Evolutionary conservation across 306 rosid species (phyloP).

Genomic region (Cucumis melo): DNA sequence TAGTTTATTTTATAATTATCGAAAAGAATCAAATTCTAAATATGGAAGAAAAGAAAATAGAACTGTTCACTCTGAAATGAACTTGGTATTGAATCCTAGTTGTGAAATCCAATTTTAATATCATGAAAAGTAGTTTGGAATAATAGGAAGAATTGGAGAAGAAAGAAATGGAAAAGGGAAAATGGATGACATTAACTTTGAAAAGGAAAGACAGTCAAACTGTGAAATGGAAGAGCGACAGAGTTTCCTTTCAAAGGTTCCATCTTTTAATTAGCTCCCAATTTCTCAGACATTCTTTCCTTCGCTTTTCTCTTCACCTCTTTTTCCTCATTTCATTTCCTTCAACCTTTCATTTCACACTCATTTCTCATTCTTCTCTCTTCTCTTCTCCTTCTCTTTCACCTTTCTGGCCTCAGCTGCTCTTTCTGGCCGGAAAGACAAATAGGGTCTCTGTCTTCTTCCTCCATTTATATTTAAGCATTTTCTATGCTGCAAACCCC

Average conservation of each 20-base stretch:
- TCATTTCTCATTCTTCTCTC: not conserved
- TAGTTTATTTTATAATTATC: too few relatives aligned
- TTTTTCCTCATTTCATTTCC: not conserved
- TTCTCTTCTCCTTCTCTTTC: not conserved
- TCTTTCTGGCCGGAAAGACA: not conserved
- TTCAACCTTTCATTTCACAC: not conserved
- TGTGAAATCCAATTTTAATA: too few relatives aligned
- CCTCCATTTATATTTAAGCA: not conserved
- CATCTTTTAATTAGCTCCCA: not conserved
- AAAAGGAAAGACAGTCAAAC: not conserved
- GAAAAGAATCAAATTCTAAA: too few relatives aligned
- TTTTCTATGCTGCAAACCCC: not conserved
- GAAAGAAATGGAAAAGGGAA: not conserved
- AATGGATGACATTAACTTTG: not conserved
- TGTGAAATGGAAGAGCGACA: not conserved
- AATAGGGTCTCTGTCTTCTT: not conserved
- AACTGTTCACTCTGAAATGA: too few relatives aligned
- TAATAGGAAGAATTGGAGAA: not conserved
- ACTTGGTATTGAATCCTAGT: too few relatives aligned
- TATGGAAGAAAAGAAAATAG: too few relatives aligned
- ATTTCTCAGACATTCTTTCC: not conserved
- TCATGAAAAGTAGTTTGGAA: too few relatives aligned
- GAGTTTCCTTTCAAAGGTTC: slow-evolving; percentile 8
- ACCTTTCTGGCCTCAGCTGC: not conserved
- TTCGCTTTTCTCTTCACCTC: not conserved